Evolutionary conservation across 345 rosid species (phyloP).

Genomic region (Firmiana major): DNA sequence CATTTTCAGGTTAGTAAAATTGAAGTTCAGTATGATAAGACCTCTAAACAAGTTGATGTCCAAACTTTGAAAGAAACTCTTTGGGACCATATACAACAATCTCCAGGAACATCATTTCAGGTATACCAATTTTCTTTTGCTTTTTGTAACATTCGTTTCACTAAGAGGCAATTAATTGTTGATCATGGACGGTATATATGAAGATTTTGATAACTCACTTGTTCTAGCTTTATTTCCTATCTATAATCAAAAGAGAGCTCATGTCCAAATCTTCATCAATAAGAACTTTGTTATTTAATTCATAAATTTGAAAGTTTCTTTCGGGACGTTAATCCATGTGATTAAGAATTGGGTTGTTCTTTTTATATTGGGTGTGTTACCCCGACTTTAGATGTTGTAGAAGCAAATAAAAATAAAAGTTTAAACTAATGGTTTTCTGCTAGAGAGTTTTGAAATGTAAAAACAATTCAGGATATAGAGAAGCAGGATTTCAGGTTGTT

Average conservation of each 20-base stretch:
- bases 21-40: slow-evolving; percentile 80
- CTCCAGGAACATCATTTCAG: slow-evolving; percentile 38
- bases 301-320: no score
- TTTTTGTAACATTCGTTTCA: slow-evolving; percentile 4
- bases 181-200: neutral
- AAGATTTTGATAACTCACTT: neutral
- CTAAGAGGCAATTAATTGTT: neutral
- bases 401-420: neutral
- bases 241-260: neutral
- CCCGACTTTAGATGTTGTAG: no score
- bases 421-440: neutral
- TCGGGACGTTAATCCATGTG: no score
- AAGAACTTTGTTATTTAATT: neutral
- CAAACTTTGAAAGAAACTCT: slow-evolving; percentile 79
- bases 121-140: slow-evolving; percentile 4
- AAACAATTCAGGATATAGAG: neutral
- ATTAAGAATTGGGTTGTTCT: no score
- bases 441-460: neutral
- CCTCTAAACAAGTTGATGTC: slow-evolving; percentile 92
- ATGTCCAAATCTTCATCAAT: neutral
- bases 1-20: slow-evolving; percentile 65
- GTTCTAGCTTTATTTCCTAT: no score
- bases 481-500: neutral
- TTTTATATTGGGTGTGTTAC: no score
- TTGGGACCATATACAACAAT: slow-evolving; percentile 64